phyloP scores from a whole-genome alignment of 176 grass and related monocot species.

The Typha latifolia region DNA sequence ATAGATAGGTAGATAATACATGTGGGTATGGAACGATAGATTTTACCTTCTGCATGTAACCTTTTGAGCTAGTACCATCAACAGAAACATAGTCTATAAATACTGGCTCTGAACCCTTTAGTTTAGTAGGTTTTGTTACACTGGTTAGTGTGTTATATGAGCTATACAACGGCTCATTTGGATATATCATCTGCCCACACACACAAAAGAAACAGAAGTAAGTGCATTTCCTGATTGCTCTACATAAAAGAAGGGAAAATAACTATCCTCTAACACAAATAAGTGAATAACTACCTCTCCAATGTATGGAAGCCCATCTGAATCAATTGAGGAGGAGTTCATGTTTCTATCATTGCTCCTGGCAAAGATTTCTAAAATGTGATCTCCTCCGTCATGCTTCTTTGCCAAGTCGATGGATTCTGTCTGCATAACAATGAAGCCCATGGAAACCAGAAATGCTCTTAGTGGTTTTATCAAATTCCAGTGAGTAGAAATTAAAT shows the following conservation, averaged over 20 bases:
- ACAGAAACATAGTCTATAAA: conserved; percentile 76
- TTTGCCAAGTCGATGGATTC: conserved; percentile 69
- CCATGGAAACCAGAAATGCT: not conserved
- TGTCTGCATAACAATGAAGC: conserved; percentile 43
- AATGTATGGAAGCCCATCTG: conserved; percentile 91
- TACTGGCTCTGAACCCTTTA: conserved; percentile 75
- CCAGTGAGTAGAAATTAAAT: not conserved
- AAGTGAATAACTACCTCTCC: conserved; percentile 64
- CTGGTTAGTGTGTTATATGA: conserved; percentile 65
- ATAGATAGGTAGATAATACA: too few relatives aligned
- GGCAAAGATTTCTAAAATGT: conserved; percentile 51
- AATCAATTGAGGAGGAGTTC: conserved; percentile 34
- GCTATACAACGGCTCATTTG: conserved; percentile 66
- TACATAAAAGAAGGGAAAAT: not conserved
- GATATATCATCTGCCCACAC: conserved; percentile 57
- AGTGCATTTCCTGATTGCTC: not conserved
- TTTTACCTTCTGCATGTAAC: conserved; percentile 59
- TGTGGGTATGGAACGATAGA: too few relatives aligned
- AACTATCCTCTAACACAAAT: not conserved
- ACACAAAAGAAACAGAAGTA: conserved; percentile 3
- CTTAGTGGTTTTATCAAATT: not conserved
- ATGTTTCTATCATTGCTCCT: conserved; percentile 50
- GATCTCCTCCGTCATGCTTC: conserved; percentile 42
- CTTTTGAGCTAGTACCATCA: conserved; percentile 62
- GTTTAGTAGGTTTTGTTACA: conserved; percentile 33